Percentiles rank a stretch among this genome's conserved stretches.
Evolutionary conservation across 495 filamentous ascomycete genomes (phyloP).

Genomic region (Xylaria sp.): DNA sequence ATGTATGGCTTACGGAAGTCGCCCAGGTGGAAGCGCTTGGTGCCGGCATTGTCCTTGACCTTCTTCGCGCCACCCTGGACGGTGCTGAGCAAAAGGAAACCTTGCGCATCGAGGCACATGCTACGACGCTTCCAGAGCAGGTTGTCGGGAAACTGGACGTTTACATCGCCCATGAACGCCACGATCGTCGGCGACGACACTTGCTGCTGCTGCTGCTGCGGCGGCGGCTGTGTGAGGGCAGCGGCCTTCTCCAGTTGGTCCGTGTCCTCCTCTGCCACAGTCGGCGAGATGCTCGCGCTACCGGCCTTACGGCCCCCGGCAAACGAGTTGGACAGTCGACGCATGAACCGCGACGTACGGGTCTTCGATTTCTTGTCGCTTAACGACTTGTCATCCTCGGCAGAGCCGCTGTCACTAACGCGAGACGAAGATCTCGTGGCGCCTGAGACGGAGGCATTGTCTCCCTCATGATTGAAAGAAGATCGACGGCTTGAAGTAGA

Average conservation of each 20-base stretch:
- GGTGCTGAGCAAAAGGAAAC: conserved; percentile 75
- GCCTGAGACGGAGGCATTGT: conserved; percentile 30
- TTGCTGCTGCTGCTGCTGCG: conserved; percentile 42
- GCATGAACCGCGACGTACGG: conserved; percentile 78
- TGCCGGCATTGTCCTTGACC: conserved; percentile 46
- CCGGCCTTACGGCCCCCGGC: conserved; percentile 56
- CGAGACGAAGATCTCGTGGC: conserved; percentile 42
- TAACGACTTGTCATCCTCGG: conserved; percentile 41
- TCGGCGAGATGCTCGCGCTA: conserved; percentile 66
- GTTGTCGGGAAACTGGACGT: conserved; percentile 92
- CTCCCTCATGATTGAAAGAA: conserved; percentile 43
- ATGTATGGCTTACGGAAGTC: conserved; percentile 80
- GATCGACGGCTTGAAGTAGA: conserved; percentile 56
- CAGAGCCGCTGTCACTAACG: conserved; percentile 40
- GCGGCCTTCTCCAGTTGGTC: conserved; percentile 51
- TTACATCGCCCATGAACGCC: conserved; percentile 80
- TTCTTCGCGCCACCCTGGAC: conserved; percentile 49
- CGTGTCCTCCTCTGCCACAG: conserved; percentile 68
- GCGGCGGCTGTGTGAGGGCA: too few species aligned
- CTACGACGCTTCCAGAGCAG: conserved; percentile 90
- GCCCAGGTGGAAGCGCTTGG: conserved; percentile 79
- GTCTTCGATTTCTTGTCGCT: conserved; percentile 65
- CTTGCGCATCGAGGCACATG: conserved; percentile 77
- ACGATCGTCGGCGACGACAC: conserved; percentile 56
- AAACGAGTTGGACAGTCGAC: conserved; percentile 76